Percentiles rank a stretch among this genome's conserved stretches.
phyloP scores from a whole-genome alignment of 2,329 filamentous ascomycete species.

The Xylaria sp. region DNA sequence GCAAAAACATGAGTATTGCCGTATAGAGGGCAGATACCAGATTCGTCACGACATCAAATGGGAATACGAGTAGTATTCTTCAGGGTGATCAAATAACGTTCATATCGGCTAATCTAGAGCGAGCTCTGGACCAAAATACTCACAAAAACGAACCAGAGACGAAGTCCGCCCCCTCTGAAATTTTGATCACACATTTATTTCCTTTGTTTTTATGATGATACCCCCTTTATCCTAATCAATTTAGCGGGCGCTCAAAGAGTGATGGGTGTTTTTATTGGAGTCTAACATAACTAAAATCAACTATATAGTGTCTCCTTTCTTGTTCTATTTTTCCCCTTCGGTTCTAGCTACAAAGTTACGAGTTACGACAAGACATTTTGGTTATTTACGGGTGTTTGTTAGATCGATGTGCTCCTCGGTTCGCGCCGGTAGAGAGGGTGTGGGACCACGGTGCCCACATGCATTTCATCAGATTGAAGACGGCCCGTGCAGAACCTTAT shows the following conservation, averaged over 20 bases:
- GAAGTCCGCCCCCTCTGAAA: neutral
- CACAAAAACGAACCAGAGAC: neutral
- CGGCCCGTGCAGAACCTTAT: neutral
- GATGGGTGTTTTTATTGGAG: slow-evolving; percentile 10
- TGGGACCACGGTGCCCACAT: neutral
- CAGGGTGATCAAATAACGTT: neutral
- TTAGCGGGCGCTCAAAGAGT: slow-evolving; percentile 28
- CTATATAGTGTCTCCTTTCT: neutral
- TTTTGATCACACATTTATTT: neutral
- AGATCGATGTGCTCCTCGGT: neutral
- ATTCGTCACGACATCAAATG: neutral
- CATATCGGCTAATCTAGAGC: neutral
- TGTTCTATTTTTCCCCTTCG: neutral
- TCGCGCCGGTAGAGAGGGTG: neutral
- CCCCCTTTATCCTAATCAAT: slow-evolving; percentile 28
- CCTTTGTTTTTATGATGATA: slow-evolving; percentile 32
- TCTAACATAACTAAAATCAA: slow-evolving; percentile 20
- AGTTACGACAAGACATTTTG: slow-evolving; percentile 19
- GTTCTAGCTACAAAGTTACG: slow-evolving; percentile 13
- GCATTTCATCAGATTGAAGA: neutral
- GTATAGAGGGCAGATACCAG: slow-evolving; percentile 53
- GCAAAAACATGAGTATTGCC: slow-evolving; percentile 71
- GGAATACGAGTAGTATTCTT: neutral
- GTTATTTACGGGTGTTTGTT: slow-evolving; percentile 1
- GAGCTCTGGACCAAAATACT: neutral